Conservation (phyloP, 371 early-diverging fungal genomes). For the Mucor piriformis region DNA sequence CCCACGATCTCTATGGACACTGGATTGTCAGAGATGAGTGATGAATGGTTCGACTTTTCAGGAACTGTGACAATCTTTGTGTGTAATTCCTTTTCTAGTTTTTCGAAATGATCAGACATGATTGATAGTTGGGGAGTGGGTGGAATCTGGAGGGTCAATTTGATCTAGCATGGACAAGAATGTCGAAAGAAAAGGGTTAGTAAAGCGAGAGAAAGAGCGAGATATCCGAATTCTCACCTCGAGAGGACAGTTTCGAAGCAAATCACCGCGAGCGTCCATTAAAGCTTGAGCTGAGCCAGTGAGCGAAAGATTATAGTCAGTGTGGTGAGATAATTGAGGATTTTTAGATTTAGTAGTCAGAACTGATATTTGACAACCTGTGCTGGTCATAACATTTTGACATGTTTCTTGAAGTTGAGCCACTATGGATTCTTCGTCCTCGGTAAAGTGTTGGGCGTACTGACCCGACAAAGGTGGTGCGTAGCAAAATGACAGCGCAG, state of each 20-base stretch:
- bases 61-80: constrained; percentile 29
- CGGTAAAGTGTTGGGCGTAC: constrained; percentile 16
- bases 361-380: constrained; percentile 27
- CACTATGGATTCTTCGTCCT: constrained; percentile 13
- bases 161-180: constrained; percentile 15
- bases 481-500: constrained; percentile 32
- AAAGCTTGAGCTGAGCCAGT: constrained; percentile 25
- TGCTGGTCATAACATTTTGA: constrained; percentile 21
- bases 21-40: constrained; percentile 40
- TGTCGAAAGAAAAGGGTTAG: neutral
- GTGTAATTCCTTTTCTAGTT: constrained; percentile 37
- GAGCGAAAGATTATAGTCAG: constrained; percentile 28
- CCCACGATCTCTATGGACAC: constrained; percentile 39
- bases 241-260: constrained; percentile 26
- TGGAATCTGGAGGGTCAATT: constrained; percentile 20
- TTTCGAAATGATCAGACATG: constrained; percentile 21
- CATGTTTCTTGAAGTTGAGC: constrained; percentile 21
- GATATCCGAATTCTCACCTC: constrained; percentile 26
- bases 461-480: constrained; percentile 30
- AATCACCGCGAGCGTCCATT: constrained; percentile 34
- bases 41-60: constrained; percentile 25
- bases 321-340: constrained; percentile 4
- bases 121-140: constrained; percentile 12
- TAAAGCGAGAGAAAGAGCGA: neutral
- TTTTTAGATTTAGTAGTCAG: constrained; percentile 15